phyloP scores from a whole-genome alignment of 176 grass and related monocot genomes.

The Cenchrus fungigraminus region DNA sequence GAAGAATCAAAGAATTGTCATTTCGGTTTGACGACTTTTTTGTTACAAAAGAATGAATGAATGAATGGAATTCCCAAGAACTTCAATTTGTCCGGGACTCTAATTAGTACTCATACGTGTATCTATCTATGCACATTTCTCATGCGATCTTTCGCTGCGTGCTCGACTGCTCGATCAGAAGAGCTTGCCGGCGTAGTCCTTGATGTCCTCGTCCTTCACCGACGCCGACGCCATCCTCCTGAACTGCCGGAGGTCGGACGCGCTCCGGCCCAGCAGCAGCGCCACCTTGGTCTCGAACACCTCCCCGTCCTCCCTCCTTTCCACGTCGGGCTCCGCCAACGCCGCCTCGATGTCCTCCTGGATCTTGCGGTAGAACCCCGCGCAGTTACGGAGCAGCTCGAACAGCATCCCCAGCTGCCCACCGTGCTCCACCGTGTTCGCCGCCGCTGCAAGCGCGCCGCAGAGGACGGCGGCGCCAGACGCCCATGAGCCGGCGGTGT shows the following conservation, averaged over 20 bases:
- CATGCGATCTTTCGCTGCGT: too few species aligned
- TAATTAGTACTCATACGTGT: too few species aligned
- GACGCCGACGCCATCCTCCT: constrained; percentile 42
- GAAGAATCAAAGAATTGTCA: too few species aligned
- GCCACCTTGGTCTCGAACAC: constrained; percentile 57
- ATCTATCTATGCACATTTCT: too few species aligned
- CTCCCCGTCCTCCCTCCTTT: constrained; percentile 62
- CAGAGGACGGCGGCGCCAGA: constrained; percentile 6
- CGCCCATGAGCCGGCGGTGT: constrained; percentile 7
- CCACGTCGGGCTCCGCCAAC: constrained; percentile 39
- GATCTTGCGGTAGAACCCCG: constrained; percentile 53
- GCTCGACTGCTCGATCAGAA: background rate
- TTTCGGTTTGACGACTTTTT: too few species aligned
- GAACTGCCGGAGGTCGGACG: constrained; percentile 41
- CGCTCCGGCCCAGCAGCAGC: constrained; percentile 48
- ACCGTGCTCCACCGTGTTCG: constrained; percentile 57
- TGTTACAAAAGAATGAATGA: too few species aligned
- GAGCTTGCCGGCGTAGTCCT: constrained; percentile 51
- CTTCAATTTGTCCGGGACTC: too few species aligned
- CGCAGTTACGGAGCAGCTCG: constrained; percentile 50
- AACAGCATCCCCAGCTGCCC: constrained; percentile 64
- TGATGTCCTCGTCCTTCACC: constrained; percentile 39
- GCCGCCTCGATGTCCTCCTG: constrained; percentile 59
- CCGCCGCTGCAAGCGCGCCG: constrained; percentile 42
- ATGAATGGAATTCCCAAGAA: too few species aligned